A percentile compares a stretch with the other conserved stretches of the same genome.
Conservation (phyloP, 2,329 filamentous ascomycete species). For the Alternaria burnsii region DNA sequence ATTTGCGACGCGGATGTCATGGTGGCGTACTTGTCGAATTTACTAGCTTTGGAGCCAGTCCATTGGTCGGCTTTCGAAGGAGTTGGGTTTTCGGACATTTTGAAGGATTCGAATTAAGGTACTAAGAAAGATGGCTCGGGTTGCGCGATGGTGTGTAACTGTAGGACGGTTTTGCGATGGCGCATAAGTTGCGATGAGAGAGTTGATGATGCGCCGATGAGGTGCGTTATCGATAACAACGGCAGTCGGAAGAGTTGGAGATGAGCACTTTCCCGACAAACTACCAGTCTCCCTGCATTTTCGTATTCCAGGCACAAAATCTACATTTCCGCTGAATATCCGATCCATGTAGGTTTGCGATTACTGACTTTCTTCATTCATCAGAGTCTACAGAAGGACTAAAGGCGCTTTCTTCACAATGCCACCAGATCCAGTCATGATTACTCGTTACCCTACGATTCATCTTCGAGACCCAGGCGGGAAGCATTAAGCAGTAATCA, state of each 20-base stretch:
- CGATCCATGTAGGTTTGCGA: background rate
- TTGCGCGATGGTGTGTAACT: background rate
- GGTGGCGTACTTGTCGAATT: constrained; percentile 51
- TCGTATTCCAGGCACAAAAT: background rate
- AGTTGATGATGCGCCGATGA: constrained; percentile 7
- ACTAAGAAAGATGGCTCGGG: background rate
- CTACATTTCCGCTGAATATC: background rate
- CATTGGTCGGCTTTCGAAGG: constrained; percentile 33
- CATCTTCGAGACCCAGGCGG: background rate
- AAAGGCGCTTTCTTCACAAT: background rate
- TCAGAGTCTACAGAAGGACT: background rate
- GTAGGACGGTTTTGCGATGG: background rate
- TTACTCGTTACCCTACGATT: background rate
- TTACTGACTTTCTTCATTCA: background rate
- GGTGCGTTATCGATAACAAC: constrained; percentile 25
- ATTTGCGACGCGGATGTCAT: background rate
- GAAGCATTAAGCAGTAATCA: background rate
- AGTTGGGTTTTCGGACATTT: constrained; percentile 20
- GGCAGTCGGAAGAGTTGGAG: background rate
- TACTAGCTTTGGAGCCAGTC: constrained; percentile 43
- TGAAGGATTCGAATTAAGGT: background rate
- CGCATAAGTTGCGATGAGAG: background rate
- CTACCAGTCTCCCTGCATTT: background rate
- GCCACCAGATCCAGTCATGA: background rate
- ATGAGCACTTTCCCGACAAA: background rate